Percentiles rank a stretch among this genome's conserved stretches.
These are phyloP conservation scores for Candida sp. DNA, from an alignment of 1,139 yeast genomes.

Conservation along the genomic window DNA sequence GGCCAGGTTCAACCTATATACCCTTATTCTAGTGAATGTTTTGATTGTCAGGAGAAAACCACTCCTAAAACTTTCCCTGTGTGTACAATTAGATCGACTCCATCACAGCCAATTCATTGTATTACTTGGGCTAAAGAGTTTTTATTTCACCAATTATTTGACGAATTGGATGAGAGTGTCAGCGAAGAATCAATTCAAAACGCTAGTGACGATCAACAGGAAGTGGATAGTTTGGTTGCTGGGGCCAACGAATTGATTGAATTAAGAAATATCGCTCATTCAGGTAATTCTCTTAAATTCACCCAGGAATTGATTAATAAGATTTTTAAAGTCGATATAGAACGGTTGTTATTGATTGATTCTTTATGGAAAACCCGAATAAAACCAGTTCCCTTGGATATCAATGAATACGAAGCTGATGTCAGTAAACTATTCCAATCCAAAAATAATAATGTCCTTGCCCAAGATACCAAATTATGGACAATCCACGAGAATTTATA, in stretches of 20 bases:
- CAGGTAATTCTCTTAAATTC: slow-evolving; percentile 25
- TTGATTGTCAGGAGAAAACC: slow-evolving; percentile 84
- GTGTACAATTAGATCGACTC: slow-evolving; percentile 95
- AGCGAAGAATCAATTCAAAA: slow-evolving; percentile 34
- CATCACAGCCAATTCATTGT: slow-evolving; percentile 94
- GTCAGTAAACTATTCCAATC: slow-evolving; percentile 12
- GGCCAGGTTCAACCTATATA: slow-evolving; percentile 93
- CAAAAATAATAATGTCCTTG: slow-evolving; percentile 14
- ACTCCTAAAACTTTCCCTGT: slow-evolving; percentile 93
- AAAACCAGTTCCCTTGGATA: slow-evolving; percentile 62
- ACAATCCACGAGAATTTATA: slow-evolving; percentile 57
- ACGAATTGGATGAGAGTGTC: slow-evolving; percentile 37
- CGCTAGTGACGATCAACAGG: slow-evolving; percentile 59
- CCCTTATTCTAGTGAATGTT: slow-evolving; percentile 85
- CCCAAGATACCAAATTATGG: slow-evolving; percentile 65
- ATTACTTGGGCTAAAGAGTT: slow-evolving; percentile 98
- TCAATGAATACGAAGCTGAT: slow-evolving; percentile 13
- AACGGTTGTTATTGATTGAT: slow-evolving; percentile 66
- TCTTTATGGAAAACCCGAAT: slow-evolving; percentile 74
- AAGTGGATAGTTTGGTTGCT: slow-evolving; percentile 61
- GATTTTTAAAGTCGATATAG: slow-evolving; percentile 68
- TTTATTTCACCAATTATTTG: slow-evolving; percentile 78
- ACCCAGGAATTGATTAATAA: slow-evolving; percentile 45
- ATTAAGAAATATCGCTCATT: slow-evolving; percentile 46
- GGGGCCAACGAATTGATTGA: slow-evolving; percentile 78